Conservation (phyloP, 2,329 filamentous ascomycete genomes). For the Scedosporium aurantiacum region DNA sequence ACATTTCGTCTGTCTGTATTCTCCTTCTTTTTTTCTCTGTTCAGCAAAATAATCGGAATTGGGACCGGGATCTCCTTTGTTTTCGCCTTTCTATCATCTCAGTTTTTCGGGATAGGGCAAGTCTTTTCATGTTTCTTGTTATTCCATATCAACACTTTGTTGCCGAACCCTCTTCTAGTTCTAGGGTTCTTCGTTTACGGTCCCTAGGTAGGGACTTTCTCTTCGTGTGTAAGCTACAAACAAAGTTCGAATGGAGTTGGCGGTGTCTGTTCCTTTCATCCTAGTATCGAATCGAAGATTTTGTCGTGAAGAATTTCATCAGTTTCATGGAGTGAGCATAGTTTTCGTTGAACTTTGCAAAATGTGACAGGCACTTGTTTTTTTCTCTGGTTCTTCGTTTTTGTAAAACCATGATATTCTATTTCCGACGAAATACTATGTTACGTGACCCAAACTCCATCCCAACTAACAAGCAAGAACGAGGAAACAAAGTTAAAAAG, state of each 20-base stretch:
- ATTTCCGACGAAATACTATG: background rate
- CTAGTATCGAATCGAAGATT: background rate
- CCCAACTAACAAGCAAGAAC: slow-evolving; percentile 3
- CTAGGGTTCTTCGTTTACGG: background rate
- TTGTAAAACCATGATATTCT: slow-evolving; percentile 1
- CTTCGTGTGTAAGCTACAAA: background rate
- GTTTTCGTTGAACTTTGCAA: too few relatives aligned
- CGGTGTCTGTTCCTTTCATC: background rate
- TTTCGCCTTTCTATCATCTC: background rate
- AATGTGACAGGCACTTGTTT: background rate
- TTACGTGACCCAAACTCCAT: background rate
- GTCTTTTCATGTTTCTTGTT: background rate
- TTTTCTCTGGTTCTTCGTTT: background rate
- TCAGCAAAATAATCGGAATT: background rate
- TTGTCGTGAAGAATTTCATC: background rate
- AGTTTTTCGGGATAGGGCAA: background rate
- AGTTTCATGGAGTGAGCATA: too few relatives aligned
- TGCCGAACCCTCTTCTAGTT: background rate
- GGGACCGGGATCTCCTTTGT: background rate
- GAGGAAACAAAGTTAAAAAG: background rate
- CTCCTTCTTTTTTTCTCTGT: slow-evolving; percentile 4
- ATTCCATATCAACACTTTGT: background rate
- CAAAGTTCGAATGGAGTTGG: background rate
- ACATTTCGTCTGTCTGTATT: background rate
- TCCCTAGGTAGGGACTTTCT: background rate